Percentiles rank a stretch among this genome's conserved stretches.
phyloP scores from a whole-genome alignment of 2,329 filamentous ascomycete genomes.

The Penicillium polonicum region DNA sequence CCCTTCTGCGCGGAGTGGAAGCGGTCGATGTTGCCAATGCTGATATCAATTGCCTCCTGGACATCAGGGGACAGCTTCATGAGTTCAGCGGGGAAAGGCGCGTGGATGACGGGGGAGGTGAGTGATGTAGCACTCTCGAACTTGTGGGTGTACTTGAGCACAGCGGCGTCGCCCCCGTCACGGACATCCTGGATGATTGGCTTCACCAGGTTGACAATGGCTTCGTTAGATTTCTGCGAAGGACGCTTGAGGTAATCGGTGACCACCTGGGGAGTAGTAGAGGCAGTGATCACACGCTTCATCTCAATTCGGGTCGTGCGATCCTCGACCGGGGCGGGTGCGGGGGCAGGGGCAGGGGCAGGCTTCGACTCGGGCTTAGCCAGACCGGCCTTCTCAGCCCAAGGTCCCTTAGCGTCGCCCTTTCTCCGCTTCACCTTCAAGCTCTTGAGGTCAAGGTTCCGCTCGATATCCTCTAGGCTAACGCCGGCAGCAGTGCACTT shows the following conservation, averaged over 20 bases:
- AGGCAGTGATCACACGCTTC: conserved; percentile 71
- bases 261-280: conserved; percentile 64
- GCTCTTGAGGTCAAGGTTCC: conserved; percentile 89
- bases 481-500: conserved; percentile 85
- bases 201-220: conserved; percentile 84
- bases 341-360: conserved; percentile 41
- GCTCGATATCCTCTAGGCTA: conserved; percentile 82
- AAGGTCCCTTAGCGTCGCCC: conserved; percentile 91
- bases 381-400: conserved; percentile 79
- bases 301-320: conserved; percentile 67
- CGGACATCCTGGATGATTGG: conserved; percentile 91
- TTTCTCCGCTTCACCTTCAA: conserved; percentile 91
- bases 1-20: conserved; percentile 94
- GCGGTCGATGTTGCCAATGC: conserved; percentile 88
- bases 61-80: conserved; percentile 86
- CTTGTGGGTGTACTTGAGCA: conserved; percentile 93
- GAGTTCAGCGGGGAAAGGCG: conserved; percentile 79
- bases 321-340: conserved; percentile 53
- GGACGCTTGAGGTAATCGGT: conserved; percentile 77
- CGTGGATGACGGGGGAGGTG: conserved; percentile 82
- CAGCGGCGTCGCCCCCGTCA: conserved; percentile 77
- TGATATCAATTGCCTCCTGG: conserved; percentile 86
- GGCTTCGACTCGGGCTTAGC: conserved; percentile 25
- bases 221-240: conserved; percentile 90
- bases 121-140: conserved; percentile 95